Conservation (phyloP, 2,329 filamentous ascomycete species). For the Dactylellina parvicollis region DNA sequence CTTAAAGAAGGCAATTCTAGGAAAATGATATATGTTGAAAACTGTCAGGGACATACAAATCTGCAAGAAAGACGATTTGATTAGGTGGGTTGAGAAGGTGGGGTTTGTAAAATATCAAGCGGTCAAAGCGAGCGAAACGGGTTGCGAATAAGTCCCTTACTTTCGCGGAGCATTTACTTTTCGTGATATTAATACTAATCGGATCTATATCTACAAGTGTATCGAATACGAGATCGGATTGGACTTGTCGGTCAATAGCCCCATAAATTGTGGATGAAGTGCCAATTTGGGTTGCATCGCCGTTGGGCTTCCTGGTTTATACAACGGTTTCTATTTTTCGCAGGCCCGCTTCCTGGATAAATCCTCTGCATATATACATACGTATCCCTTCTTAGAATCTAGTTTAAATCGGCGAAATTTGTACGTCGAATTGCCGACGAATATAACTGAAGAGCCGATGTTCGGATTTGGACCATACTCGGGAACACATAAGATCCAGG, state of each 20-base stretch:
- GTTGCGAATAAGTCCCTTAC: background rate
- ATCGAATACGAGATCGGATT: constrained; percentile 3
- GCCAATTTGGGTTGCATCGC: too few species aligned
- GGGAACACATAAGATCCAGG: too few species aligned
- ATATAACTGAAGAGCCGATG: too few species aligned
- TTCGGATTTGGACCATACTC: too few species aligned
- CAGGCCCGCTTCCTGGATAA: too few species aligned
- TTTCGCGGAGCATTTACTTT: constrained; percentile 23
- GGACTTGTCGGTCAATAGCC: background rate
- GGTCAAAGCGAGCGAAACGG: background rate
- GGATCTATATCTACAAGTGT: background rate
- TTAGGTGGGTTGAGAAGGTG: background rate
- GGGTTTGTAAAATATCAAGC: background rate
- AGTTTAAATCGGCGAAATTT: too few species aligned
- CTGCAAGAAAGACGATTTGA: background rate
- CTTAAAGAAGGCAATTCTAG: constrained; percentile 9
- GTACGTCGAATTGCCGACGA: too few species aligned
- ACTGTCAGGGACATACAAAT: background rate
- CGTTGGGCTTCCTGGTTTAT: too few species aligned
- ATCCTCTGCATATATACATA: too few species aligned
- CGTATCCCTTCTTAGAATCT: too few species aligned
- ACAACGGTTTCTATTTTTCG: too few species aligned
- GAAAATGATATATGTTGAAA: background rate
- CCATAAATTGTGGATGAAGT: background rate
- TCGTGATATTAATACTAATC: background rate